Evolutionary conservation across 768 basidiomycete genomes (phyloP).

Genomic region (Termitomyces sp.): DNA sequence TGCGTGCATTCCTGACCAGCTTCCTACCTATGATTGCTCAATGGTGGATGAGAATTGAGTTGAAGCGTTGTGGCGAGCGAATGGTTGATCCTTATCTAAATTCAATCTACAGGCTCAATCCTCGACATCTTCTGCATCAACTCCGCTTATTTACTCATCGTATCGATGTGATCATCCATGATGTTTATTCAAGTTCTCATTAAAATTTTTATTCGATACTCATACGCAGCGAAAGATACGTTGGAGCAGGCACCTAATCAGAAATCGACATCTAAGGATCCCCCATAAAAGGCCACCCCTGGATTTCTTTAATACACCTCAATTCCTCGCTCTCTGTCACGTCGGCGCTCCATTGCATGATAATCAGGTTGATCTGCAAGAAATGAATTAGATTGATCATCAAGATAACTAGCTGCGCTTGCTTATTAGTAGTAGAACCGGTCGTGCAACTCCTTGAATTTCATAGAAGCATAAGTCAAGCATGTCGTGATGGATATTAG

Average conservation of each 20-base stretch:
- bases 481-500: background rate
- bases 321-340: background rate
- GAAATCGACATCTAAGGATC: too few species aligned
- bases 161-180: too few species aligned
- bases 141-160: too few species aligned
- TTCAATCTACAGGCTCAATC: background rate
- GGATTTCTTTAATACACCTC: too few species aligned
- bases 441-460: background rate
- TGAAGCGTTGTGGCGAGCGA: background rate
- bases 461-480: background rate
- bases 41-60: background rate
- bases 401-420: background rate
- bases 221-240: too few species aligned
- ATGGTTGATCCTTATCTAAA: background rate
- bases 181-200: too few species aligned
- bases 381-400: background rate
- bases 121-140: background rate
- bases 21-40: background rate
- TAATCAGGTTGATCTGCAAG: background rate
- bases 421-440: background rate
- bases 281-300: too few species aligned
- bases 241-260: too few species aligned
- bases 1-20: background rate
- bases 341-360: background rate
- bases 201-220: too few species aligned